Percentiles rank a stretch among this genome's conserved stretches.
Conservation (phyloP, 305 asterid genomes). For the Rubia balearica region DNA sequence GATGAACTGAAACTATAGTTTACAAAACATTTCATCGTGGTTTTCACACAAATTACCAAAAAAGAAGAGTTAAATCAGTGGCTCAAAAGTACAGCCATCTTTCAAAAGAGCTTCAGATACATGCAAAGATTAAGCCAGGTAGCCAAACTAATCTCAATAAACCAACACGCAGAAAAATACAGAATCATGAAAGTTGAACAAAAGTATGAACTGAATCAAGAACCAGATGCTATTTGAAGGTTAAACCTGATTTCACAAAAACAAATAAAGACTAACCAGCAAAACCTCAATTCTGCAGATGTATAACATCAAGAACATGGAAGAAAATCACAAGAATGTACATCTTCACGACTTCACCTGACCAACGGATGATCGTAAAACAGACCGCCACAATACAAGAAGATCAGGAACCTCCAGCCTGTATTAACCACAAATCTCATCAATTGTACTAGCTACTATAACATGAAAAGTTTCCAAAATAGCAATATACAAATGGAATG, state of each 20-base stretch:
- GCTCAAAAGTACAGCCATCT: neutral
- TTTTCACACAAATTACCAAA: too few species aligned
- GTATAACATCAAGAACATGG: neutral
- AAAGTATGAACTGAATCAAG: neutral
- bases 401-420: neutral
- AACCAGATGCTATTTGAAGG: neutral
- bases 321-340: neutral
- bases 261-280: neutral
- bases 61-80: too few species aligned
- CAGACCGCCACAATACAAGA: neutral
- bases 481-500: neutral
- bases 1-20: neutral
- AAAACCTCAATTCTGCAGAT: neutral
- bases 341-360: neutral
- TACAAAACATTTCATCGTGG: neutral
- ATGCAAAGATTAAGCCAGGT: neutral
- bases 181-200: neutral
- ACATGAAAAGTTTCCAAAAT: neutral
- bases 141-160: neutral
- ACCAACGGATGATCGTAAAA: neutral
- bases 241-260: neutral
- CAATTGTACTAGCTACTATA: neutral
- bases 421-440: neutral
- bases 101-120: neutral
- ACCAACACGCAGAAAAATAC: neutral